A percentile compares a stretch with the other conserved stretches of the same genome.
Conservation (phyloP, 345 rosid species). For the Salix udensis region DNA sequence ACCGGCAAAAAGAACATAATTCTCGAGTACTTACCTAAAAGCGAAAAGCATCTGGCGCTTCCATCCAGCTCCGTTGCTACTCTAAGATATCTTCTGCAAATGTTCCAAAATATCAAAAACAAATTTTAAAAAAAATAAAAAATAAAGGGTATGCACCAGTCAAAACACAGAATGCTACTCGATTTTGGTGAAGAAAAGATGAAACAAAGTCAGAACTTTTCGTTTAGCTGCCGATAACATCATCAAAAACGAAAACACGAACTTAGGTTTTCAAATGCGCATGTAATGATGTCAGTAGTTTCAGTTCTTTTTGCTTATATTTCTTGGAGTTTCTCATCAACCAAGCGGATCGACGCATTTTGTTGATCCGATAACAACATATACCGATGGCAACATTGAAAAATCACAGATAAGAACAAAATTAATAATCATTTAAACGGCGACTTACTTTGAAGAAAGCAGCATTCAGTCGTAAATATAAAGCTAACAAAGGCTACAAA, state of each 20-base stretch:
- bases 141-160: neutral
- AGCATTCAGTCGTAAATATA: slow-evolving; percentile 15
- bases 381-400: neutral
- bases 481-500: neutral
- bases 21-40: neutral
- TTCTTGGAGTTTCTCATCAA: slow-evolving; percentile 14
- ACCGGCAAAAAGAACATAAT: neutral
- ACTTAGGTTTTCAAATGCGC: neutral
- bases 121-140: neutral
- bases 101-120: neutral
- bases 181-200: neutral
- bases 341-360: slow-evolving; percentile 15
- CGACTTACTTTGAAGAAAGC: slow-evolving; percentile 9
- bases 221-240: neutral
- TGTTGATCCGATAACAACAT: neutral
- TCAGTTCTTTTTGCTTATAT: neutral
- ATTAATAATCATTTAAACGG: slow-evolving; percentile 1
- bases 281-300: neutral
- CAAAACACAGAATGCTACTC: neutral
- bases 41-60: neutral
- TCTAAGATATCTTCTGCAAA: neutral
- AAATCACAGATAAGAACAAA: neutral
- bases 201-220: neutral
- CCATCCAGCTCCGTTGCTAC: neutral
- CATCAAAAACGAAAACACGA: neutral